A percentile compares a stretch with the other conserved stretches of the same genome.
These are phyloP conservation scores for Galerina marginata DNA, from an alignment of 768 basidiomycete genomes.

Conservation along the genomic window DNA sequence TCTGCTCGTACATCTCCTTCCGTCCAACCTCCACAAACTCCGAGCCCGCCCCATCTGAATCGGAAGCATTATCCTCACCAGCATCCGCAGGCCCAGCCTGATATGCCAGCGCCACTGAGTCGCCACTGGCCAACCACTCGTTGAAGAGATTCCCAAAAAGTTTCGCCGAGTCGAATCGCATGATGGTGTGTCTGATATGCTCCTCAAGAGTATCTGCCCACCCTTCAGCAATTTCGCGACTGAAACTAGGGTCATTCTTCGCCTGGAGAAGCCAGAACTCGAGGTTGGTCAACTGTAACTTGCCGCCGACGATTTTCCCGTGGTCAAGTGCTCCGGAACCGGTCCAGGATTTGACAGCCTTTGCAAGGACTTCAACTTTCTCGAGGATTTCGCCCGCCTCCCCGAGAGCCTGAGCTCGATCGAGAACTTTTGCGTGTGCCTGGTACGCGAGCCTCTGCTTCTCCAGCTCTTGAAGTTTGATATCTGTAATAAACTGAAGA, in stretches of 20 bases:
- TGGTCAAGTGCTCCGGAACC: slow-evolving; percentile 36
- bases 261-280: slow-evolving; percentile 46
- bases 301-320: slow-evolving; percentile 24
- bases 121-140: slow-evolving; percentile 50
- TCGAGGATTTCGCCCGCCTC: slow-evolving; percentile 28
- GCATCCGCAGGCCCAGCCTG: slow-evolving; percentile 20
- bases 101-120: slow-evolving; percentile 37
- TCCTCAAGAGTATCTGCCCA: slow-evolving; percentile 46
- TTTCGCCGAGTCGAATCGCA: slow-evolving; percentile 45
- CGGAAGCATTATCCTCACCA: slow-evolving; percentile 9
- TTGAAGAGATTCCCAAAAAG: slow-evolving; percentile 48
- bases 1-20: slow-evolving; percentile 48
- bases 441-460: slow-evolving; percentile 44
- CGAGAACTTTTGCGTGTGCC: slow-evolving; percentile 39
- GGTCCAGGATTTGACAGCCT: slow-evolving; percentile 41
- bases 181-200: slow-evolving; percentile 41
- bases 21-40: slow-evolving; percentile 40
- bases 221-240: slow-evolving; percentile 35
- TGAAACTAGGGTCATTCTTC: slow-evolving; percentile 46
- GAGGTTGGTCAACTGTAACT: slow-evolving; percentile 26
- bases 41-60: neutral
- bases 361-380: slow-evolving; percentile 39
- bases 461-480: slow-evolving; percentile 50
- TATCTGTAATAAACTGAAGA: slow-evolving; percentile 48
- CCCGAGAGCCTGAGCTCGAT: slow-evolving; percentile 28